Evolutionary conservation across 257 asterid species (phyloP), one percentile per base, ranked within the genome.

Genomic region (Nyctanthes arbortristis): DNA sequence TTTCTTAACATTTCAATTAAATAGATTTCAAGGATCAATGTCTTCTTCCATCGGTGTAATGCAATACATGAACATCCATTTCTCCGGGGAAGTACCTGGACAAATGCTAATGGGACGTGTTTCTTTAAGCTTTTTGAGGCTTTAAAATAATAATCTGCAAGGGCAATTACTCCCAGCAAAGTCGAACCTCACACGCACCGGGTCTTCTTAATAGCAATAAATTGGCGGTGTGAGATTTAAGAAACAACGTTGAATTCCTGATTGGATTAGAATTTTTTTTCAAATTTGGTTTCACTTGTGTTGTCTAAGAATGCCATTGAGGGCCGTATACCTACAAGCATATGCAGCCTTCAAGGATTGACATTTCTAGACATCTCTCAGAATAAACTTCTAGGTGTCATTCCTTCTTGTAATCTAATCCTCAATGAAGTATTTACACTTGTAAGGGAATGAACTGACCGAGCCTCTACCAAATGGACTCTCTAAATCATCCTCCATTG

Each of bases 371-470:
- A 73, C 67, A 68, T 78, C 20, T 69, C 82, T 30, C 9, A 6
- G 40, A 78, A 78, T 18, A 64, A 30, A 2, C 58, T 78, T n/a
- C 27, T 22, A 4, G 71, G 58, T 18, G 1, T 32, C 25, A 11
- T 78, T 35, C 82, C 82, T 33, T 33, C 75, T 12, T 73, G 81
- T 63, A 73, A 72, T 73, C 31, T 68, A n/a, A 8, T 43, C 73
- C 20, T 73, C 69, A 25, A 22, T 77, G 39, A 77, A 14, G 14
- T 63, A 40, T 18, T 31, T 77, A 28, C 78, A 72, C 33, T 31
- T 67, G 71, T 75, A 77, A 63, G 69, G 66, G 4, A 77, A 77
- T 40, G 20, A 47, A 24, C 55, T 78, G 12, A 13, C 33, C 1
- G 78, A 78, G 43, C 28, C 61, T 22, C 9, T 78, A 8, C 78